These are phyloP conservation scores for Globisporangium polare DNA, from an alignment of 352 stramenopile species.

Conservation along the genomic window DNA sequence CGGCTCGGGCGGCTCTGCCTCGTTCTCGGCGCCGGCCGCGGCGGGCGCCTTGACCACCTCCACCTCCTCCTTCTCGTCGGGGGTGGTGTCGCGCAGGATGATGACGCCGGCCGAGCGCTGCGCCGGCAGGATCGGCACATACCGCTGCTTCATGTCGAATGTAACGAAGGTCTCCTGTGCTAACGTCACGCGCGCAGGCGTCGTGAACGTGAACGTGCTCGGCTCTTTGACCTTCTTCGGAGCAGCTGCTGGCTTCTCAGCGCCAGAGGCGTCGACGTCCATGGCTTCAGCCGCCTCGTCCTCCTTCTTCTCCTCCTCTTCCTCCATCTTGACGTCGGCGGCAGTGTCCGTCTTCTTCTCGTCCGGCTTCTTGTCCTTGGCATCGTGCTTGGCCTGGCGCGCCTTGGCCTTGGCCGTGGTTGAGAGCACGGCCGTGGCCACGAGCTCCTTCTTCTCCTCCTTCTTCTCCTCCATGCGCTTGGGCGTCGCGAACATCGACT, in stretches of 20 bases:
- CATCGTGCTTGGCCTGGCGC: slow-evolving; percentile 90
- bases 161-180: slow-evolving; percentile 89
- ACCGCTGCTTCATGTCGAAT: slow-evolving; percentile 92
- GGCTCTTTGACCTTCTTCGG: slow-evolving; percentile 88
- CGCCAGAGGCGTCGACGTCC: slow-evolving; percentile 50
- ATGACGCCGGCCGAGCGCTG: slow-evolving; percentile 90
- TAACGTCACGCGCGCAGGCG: slow-evolving; percentile 92
- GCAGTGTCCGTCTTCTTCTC: slow-evolving; percentile 17
- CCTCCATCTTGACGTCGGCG: slow-evolving; percentile 43
- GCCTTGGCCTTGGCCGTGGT: slow-evolving; percentile 97
- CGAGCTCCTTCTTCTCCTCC: slow-evolving; percentile 98
- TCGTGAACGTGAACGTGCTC: slow-evolving; percentile 90
- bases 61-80: slow-evolving; percentile 92
- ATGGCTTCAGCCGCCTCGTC: slow-evolving; percentile 58
- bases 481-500: slow-evolving; percentile 96
- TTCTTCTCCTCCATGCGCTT: slow-evolving; percentile 99
- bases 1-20: slow-evolving; percentile 92
- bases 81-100: slow-evolving; percentile 94
- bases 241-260: slow-evolving; percentile 34
- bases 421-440: slow-evolving; percentile 96
- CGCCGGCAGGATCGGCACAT: slow-evolving; percentile 76
- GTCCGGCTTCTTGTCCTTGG: slow-evolving; percentile 69
- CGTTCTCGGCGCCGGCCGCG: slow-evolving; percentile 88
- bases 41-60: slow-evolving; percentile 91
- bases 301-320: slow-evolving; percentile 42